A percentile compares a stretch with the other conserved stretches of the same genome.
Evolutionary conservation across 169 alveolate genomes (phyloP).

Genomic region (Plasmodium gonderi): DNA sequence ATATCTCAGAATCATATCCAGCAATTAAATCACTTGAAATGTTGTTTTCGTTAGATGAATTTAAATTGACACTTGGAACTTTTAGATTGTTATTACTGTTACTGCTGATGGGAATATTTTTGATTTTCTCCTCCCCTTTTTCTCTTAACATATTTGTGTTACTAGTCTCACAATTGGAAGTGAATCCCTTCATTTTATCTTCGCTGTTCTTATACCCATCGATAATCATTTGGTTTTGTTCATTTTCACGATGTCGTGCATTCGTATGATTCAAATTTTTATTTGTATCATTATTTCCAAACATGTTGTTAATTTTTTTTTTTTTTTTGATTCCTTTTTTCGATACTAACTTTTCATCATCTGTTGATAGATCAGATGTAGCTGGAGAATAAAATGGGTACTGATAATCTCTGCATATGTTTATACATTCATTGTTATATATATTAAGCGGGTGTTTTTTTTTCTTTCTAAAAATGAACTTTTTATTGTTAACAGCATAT

Average conservation of each 20-base stretch:
- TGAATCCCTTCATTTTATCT: not conserved
- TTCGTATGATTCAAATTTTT: not conserved
- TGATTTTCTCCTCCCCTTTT: not conserved
- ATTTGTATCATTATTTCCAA: not conserved
- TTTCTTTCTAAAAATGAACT: not conserved
- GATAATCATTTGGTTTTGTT: not conserved
- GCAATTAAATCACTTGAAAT: slow-evolving; percentile 25
- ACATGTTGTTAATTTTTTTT: not conserved
- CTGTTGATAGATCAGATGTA: slow-evolving; percentile 40
- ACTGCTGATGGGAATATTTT: not conserved
- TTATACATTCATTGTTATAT: slow-evolving; percentile 14
- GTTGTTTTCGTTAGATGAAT: slow-evolving; percentile 29
- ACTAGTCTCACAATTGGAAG: not conserved
- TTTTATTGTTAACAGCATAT: slow-evolving; percentile 1
- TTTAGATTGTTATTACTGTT: not conserved
- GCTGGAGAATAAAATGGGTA: slow-evolving; percentile 72
- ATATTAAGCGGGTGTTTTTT: slow-evolving; percentile 8
- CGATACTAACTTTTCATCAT: slow-evolving; percentile 13
- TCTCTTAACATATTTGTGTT: not conserved
- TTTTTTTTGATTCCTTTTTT: not conserved
- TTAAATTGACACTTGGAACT: slow-evolving; percentile 4
- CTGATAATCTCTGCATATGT: slow-evolving; percentile 67
- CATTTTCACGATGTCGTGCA: not conserved
- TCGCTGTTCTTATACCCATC: not conserved
- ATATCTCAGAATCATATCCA: slow-evolving; percentile 41